Evolutionary conservation across 176 grass and related monocot genomes (phyloP).

Genomic region (Aechmea fasciata): DNA sequence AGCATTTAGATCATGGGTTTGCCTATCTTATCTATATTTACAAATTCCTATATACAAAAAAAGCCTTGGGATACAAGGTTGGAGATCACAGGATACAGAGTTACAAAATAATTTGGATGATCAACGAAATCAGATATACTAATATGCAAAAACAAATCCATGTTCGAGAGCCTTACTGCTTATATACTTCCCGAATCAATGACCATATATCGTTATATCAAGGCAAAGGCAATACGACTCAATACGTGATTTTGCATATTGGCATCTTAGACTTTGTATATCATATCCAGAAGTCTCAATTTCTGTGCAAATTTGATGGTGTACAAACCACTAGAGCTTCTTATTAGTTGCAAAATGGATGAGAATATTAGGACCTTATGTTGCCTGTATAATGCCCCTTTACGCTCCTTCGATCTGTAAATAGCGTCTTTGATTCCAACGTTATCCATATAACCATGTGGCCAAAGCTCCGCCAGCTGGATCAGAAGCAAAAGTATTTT

Average conservation of each 20-base stretch:
- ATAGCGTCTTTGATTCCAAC: constrained; percentile 97
- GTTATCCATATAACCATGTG: constrained; percentile 93
- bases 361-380: constrained; percentile 51
- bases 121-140: too few species aligned
- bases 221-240: background rate
- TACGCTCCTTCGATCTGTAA: constrained; percentile 76
- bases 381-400: constrained; percentile 44
- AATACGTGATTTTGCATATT: background rate
- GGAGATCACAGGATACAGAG: too few species aligned
- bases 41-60: too few species aligned
- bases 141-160: background rate
- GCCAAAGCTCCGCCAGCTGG: constrained; percentile 95
- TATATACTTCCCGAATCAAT: background rate
- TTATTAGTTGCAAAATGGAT: constrained; percentile 2
- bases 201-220: background rate
- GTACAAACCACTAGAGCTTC: constrained; percentile 6
- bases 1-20: too few species aligned
- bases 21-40: too few species aligned
- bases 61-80: too few species aligned
- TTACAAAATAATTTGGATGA: too few species aligned
- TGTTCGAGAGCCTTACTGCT: background rate
- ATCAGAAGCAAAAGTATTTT: constrained; percentile 13
- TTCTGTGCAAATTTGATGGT: background rate
- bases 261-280: background rate
- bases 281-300: background rate